Evolutionary conservation across 495 filamentous ascomycete species (phyloP), one percentile per base, ranked within the genome.

Genomic region (Neohortaea acidophila): DNA sequence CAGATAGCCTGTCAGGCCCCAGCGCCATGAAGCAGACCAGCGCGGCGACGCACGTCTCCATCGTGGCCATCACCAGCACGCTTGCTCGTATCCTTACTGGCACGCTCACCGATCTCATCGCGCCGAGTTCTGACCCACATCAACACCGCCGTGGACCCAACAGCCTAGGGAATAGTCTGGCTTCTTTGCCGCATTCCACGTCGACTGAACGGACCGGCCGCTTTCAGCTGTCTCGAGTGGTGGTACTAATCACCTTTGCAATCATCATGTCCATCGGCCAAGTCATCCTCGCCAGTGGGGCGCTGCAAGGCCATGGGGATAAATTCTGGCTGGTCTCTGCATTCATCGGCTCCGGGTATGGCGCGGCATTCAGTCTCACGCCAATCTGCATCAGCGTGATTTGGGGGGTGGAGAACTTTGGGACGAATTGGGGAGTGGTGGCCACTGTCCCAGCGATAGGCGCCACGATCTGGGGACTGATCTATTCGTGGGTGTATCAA

Each of bases 331-430:
- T 85, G 19, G 77, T 87, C 14, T 87, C 80, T 7, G 70, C 76
- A 0, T 62, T 82, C 10, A 70, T 94, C 21, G 89, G 89, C 21
- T 72, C 84, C 24, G 87, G 87, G 27, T 97, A 97, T 53, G 89
- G 89, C 31, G 84, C 84, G 19, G 72, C 81, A 26, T 97, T 97
- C 61, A 79, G 74, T 26, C 69, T 97, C 11, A 73, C 76, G 0
- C 89, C 89, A 2, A 94, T 94, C 52, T 79, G 94, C 43, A 75
- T 94, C 47, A 79, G 72, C 36, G 82, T 94, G 18, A 85, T 96
- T 30, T 97, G 89, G 89, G 89, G 89, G 24, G 84, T 93, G 1
- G 83, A 94, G 61, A 97, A 96, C 58, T 96, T 96, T 56, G 89
- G 82, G 42, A 97, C 89, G 2, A 96, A 97, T 49, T 97, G 87